phyloP scores from a whole-genome alignment of 139 green algal species.

The Trebouxia sp. region DNA sequence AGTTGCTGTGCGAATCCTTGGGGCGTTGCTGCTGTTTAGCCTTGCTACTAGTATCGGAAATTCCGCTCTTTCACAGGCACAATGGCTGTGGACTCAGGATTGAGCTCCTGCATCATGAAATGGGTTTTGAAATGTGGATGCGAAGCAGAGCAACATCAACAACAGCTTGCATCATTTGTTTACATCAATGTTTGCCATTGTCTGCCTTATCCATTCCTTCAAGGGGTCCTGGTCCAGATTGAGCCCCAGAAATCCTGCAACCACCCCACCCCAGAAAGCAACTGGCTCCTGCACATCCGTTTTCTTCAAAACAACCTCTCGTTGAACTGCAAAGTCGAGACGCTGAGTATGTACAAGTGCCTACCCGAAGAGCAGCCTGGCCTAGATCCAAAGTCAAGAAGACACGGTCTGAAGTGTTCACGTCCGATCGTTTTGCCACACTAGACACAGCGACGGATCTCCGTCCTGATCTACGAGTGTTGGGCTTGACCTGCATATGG shows the following conservation, averaged over 20 bases:
- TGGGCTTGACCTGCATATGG: no score
- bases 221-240: conserved; percentile 46
- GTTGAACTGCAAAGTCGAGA: no score
- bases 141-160: no score
- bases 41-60: no score
- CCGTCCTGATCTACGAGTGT: no score
- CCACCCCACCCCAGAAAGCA: conserved; percentile 50
- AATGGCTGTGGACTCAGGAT: background rate
- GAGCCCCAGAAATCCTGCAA: conserved; percentile 46
- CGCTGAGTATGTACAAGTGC: background rate
- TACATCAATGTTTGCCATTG: conserved; percentile 16
- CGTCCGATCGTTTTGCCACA: no score
- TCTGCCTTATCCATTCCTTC: conserved; percentile 37
- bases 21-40: no score
- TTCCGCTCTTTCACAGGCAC: background rate
- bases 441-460: no score
- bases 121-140: background rate
- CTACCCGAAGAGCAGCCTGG: background rate
- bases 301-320: background rate
- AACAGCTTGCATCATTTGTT: no score
- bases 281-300: conserved; percentile 47
- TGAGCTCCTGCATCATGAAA: background rate
- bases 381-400: background rate
- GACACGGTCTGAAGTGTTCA: background rate
- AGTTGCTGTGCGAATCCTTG: no score